phyloP scores from a whole-genome alignment of 2,329 filamentous ascomycete genomes.

The Mycogone perniciosa region DNA sequence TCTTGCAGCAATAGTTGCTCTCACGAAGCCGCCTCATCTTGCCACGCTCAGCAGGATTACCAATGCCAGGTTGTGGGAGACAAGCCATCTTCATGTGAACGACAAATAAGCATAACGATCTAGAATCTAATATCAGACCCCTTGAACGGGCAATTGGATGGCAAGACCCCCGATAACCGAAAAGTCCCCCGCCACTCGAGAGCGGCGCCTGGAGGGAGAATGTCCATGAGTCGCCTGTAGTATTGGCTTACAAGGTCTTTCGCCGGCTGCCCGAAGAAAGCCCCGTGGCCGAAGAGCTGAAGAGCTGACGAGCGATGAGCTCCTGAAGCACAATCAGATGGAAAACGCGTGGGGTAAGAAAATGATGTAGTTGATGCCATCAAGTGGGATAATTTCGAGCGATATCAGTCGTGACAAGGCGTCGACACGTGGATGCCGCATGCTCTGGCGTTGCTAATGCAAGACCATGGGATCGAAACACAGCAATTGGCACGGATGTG shows the following conservation, averaged over 20 bases:
- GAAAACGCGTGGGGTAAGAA: not conserved
- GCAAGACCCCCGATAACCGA: conserved; percentile 21
- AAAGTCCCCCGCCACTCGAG: conserved; percentile 19
- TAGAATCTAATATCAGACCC: too few species aligned
- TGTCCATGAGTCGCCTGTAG: not conserved
- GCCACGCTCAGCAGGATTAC: conserved; percentile 26
- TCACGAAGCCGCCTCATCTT: conserved; percentile 30
- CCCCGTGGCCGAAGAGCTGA: not conserved
- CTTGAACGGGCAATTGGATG: conserved; percentile 19
- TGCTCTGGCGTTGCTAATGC: too few species aligned
- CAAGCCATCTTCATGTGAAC: not conserved
- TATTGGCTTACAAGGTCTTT: not conserved
- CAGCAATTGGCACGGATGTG: too few species aligned
- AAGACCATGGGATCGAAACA: too few species aligned
- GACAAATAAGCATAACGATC: conserved; percentile 1
- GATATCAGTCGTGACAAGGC: too few species aligned
- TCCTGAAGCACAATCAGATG: not conserved
- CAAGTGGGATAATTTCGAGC: too few species aligned
- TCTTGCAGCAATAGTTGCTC: conserved; percentile 30
- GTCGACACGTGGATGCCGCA: too few species aligned
- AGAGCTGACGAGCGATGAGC: not conserved
- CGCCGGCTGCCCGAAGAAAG: not conserved
- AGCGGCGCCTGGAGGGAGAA: conserved; percentile 17
- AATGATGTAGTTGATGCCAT: too few species aligned
- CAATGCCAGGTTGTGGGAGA: conserved; percentile 20